These are phyloP conservation scores for Sordaria brevicollis DNA, from an alignment of 495 filamentous ascomycete species.

Conservation along the genomic window DNA sequence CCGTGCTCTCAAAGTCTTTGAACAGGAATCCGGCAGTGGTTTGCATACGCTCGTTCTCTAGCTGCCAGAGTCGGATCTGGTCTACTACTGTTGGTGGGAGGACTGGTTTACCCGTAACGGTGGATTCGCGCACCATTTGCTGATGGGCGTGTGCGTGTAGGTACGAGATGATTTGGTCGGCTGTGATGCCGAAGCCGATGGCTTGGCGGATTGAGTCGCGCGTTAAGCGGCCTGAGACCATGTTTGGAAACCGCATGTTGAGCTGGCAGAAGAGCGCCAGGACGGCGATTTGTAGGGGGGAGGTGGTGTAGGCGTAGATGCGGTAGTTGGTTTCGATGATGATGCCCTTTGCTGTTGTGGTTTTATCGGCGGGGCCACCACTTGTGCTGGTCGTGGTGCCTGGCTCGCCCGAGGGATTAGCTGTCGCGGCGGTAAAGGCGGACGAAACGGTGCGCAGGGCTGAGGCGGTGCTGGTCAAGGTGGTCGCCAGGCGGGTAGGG, in stretches of 20 bases:
- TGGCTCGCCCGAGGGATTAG: constrained; percentile 31
- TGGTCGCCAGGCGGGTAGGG: constrained; percentile 89
- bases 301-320: constrained; percentile 90
- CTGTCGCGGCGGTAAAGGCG: constrained; percentile 37
- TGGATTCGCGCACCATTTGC: constrained; percentile 64
- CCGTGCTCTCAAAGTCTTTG: constrained; percentile 66
- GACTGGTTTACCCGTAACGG: constrained; percentile 47
- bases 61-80: constrained; percentile 95
- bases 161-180: constrained; percentile 86
- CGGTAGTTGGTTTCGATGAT: constrained; percentile 99
- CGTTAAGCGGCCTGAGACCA: constrained; percentile 82
- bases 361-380: constrained; percentile 18
- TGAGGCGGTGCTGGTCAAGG: constrained; percentile 73
- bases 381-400: constrained; percentile 17
- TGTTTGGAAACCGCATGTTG: constrained; percentile 78
- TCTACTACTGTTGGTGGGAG: constrained; percentile 93
- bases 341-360: constrained; percentile 55
- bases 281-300: constrained; percentile 84
- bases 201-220: constrained; percentile 77
- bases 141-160: constrained; percentile 84
- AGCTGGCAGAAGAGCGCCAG: constrained; percentile 83
- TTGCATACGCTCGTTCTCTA: constrained; percentile 88
- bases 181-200: constrained; percentile 82
- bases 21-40: constrained; percentile 75
- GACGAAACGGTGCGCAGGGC: constrained; percentile 53